Conservation (phyloP, 1,284 basidiomycete species). For the Fomitopsis palustris region DNA sequence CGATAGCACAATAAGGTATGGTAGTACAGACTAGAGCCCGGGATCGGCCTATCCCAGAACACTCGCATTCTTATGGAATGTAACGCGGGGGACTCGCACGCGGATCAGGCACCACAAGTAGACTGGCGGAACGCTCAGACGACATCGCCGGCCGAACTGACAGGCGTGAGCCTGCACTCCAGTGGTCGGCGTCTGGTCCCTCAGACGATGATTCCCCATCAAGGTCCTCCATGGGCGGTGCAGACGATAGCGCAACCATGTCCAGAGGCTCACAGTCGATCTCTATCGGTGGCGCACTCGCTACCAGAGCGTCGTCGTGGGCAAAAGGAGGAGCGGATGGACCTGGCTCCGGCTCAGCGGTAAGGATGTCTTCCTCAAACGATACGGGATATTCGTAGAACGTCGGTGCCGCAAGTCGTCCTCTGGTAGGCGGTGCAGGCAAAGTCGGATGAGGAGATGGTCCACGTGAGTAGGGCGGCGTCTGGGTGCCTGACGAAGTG, state of each 20-base stretch:
- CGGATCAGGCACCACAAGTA: not conserved
- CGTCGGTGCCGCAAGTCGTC: conserved; percentile 19
- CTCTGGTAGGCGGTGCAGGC: conserved; percentile 26
- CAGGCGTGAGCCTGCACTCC: not conserved
- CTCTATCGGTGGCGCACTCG: conserved; percentile 24
- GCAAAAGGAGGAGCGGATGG: conserved; percentile 27
- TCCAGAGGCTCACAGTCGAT: conserved; percentile 1
- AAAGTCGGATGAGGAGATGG: conserved; percentile 20
- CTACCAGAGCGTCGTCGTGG: conserved; percentile 9
- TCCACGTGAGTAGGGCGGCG: conserved; percentile 24
- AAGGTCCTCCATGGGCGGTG: conserved; percentile 5
- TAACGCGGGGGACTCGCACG: conserved; percentile 11
- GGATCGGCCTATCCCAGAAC: conserved; percentile 13
- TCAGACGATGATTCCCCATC: not conserved
- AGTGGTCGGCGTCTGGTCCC: not conserved
- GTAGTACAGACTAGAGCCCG: not conserved
- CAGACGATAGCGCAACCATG: conserved; percentile 3
- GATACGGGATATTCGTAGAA: conserved; percentile 30
- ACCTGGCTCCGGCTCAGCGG: conserved; percentile 15
- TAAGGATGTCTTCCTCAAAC: conserved; percentile 27
- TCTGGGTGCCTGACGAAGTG: conserved; percentile 1
- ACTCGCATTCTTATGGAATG: conserved; percentile 1
- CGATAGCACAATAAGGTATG: conserved; percentile 1
- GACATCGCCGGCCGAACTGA: not conserved
- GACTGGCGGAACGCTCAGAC: not conserved